These are phyloP conservation scores for Candida endomychidarum DNA, from an alignment of 805 yeast genomes.

Conservation along the genomic window DNA sequence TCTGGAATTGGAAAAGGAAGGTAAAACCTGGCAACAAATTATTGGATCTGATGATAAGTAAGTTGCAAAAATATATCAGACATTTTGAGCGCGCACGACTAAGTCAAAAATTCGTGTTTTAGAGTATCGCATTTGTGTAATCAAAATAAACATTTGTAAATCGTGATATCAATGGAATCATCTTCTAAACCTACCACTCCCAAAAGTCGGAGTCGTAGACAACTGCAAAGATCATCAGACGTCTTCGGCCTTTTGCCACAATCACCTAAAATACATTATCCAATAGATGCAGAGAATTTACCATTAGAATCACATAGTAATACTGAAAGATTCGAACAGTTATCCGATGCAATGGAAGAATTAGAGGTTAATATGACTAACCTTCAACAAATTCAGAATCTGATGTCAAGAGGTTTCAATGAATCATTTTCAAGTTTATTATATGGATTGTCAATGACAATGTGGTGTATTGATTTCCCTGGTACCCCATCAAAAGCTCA, in stretches of 20 bases:
- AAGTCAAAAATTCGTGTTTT: neutral
- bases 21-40: conserved; percentile 81
- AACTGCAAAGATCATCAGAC: conserved; percentile 36
- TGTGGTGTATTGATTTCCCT: conserved; percentile 81
- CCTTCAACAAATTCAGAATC: conserved; percentile 59
- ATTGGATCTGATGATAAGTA: conserved; percentile 36
- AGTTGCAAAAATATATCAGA: neutral
- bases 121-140: neutral
- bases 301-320: conserved; percentile 44
- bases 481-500: conserved; percentile 36
- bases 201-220: conserved; percentile 10
- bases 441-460: conserved; percentile 79
- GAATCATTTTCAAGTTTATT: conserved; percentile 76
- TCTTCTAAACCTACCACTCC: conserved; percentile 13
- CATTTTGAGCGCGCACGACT: too few species aligned
- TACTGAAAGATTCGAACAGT: conserved; percentile 41
- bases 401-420: conserved; percentile 59
- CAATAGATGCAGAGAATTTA: conserved; percentile 36
- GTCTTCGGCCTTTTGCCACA: conserved; percentile 34
- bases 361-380: conserved; percentile 59
- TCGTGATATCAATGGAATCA: conserved; percentile 5
- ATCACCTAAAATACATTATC: conserved; percentile 47
- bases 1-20: conserved; percentile 60
- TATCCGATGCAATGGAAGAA: conserved; percentile 51
- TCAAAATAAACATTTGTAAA: conserved; percentile 3